These are phyloP conservation scores for Aspergillus tanneri DNA, from an alignment of 2,329 filamentous ascomycete genomes.

Conservation along the genomic window DNA sequence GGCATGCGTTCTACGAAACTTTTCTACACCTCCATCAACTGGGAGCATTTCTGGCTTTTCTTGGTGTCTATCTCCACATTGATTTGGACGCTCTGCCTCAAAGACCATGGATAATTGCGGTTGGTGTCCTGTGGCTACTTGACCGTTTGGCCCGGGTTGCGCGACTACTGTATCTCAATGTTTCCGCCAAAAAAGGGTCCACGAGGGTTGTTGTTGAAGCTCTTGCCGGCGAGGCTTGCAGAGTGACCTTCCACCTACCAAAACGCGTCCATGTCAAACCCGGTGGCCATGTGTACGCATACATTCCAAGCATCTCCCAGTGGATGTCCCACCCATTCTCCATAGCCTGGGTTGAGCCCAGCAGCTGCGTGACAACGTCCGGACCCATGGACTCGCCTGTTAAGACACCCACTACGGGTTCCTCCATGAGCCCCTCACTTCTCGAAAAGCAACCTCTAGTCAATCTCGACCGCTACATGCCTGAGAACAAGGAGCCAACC, in stretches of 20 bases:
- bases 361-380: constrained; percentile 24
- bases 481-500: constrained; percentile 30
- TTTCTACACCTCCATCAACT: constrained; percentile 51
- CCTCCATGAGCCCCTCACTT: constrained; percentile 21
- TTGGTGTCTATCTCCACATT: constrained; percentile 48
- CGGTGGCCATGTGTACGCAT: constrained; percentile 61
- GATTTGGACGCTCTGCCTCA: constrained; percentile 44
- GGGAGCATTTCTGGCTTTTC: constrained; percentile 42
- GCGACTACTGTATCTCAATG: constrained; percentile 55
- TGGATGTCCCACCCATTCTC: constrained; percentile 54
- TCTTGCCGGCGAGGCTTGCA: constrained; percentile 59
- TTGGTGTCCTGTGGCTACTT: constrained; percentile 41
- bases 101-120: constrained; percentile 38
- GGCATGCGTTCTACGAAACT: constrained; percentile 49
- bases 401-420: constrained; percentile 11
- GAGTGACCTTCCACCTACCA: constrained; percentile 60
- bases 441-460: constrained; percentile 35
- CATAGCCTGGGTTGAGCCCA: constrained; percentile 47
- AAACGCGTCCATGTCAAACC: constrained; percentile 54
- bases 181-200: constrained; percentile 48
- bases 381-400: constrained; percentile 21
- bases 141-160: constrained; percentile 49
- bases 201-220: constrained; percentile 59
- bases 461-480: constrained; percentile 25
- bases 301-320: constrained; percentile 52